phyloP scores from a whole-genome alignment of 768 basidiomycete species.

The Mycena olivaceomarginata region DNA sequence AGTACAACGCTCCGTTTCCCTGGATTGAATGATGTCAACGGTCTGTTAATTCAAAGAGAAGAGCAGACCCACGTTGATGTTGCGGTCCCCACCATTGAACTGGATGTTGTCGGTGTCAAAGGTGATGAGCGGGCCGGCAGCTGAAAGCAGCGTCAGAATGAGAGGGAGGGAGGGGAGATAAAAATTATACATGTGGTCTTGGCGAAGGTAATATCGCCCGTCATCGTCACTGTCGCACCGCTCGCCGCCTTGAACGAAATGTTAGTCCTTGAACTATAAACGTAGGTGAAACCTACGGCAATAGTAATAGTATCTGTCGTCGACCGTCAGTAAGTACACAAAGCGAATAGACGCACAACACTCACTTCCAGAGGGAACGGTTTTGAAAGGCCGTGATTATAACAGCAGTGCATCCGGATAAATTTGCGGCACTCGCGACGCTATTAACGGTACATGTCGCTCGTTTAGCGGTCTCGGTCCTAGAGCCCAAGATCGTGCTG shows the following conservation, averaged over 20 bases:
- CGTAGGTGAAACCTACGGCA: not conserved
- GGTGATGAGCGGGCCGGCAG: conserved; percentile 40
- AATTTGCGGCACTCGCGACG: conserved; percentile 42
- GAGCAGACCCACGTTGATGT: conserved; percentile 17
- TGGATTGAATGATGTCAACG: not conserved
- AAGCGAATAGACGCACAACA: too few relatives aligned
- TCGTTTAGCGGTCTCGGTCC: conserved; percentile 44
- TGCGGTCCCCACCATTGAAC: conserved; percentile 41
- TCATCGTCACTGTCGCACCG: conserved; percentile 48
- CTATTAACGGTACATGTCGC: conserved; percentile 49
- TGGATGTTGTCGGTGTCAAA: conserved; percentile 36
- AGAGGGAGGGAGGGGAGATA: too few relatives aligned
- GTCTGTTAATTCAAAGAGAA: not conserved
- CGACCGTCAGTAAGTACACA: not conserved
- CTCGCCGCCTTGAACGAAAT: conserved; percentile 55
- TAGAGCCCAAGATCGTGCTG: conserved; percentile 15
- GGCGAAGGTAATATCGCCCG: conserved; percentile 40
- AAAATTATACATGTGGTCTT: conserved; percentile 36
- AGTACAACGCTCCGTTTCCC: conserved; percentile 43
- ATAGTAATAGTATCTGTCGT: conserved; percentile 25
- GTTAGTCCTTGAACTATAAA: not conserved
- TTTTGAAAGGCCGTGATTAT: conserved; percentile 46
- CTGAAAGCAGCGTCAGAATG: not conserved
- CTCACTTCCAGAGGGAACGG: conserved; percentile 30
- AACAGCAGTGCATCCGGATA: conserved; percentile 44